Conservation (phyloP, 805 yeast genomes). For the Komagataella ulmi region DNA sequence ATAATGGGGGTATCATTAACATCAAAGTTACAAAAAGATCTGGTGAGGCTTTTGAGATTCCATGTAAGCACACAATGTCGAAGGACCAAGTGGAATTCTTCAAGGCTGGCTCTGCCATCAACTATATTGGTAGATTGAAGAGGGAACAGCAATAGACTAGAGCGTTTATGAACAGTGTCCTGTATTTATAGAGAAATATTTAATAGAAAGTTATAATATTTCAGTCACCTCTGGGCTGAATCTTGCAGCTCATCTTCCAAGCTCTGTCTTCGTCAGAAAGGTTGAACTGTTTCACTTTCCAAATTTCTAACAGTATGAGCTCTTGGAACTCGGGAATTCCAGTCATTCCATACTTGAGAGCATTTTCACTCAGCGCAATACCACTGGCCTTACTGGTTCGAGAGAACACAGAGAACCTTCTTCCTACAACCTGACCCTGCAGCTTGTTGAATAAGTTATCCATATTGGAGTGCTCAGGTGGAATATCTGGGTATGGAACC, state of each 20-base stretch:
- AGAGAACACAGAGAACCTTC: conserved; percentile 2
- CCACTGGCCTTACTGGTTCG: background rate
- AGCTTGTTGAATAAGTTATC: background rate
- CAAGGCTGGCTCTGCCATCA: conserved; percentile 95
- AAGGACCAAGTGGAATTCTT: conserved; percentile 91
- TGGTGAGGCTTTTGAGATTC: conserved; percentile 59
- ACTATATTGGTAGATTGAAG: conserved; percentile 42
- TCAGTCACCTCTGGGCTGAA: conserved; percentile 35
- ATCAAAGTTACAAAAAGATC: conserved; percentile 61
- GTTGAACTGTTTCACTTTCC: conserved; percentile 56
- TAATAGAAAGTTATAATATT: background rate
- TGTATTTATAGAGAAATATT: background rate
- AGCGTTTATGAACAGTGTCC: background rate
- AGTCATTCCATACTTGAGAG: conserved; percentile 19
- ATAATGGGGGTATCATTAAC: conserved; percentile 73
- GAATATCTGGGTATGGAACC: conserved; percentile 33
- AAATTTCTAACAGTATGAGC: conserved; percentile 49
- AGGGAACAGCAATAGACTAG: conserved; percentile 4
- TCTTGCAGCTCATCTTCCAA: conserved; percentile 55
- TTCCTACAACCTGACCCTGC: background rate
- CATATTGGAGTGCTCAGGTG: conserved; percentile 6
- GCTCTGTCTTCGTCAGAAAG: conserved; percentile 51
- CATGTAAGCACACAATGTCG: conserved; percentile 92
- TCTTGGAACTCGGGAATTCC: conserved; percentile 34
- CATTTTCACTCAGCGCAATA: conserved; percentile 13